Base-by-base conservation (phyloP, 2,329 filamentous ascomycete genomes). In the Dactylellina drechsleri region DNA sequence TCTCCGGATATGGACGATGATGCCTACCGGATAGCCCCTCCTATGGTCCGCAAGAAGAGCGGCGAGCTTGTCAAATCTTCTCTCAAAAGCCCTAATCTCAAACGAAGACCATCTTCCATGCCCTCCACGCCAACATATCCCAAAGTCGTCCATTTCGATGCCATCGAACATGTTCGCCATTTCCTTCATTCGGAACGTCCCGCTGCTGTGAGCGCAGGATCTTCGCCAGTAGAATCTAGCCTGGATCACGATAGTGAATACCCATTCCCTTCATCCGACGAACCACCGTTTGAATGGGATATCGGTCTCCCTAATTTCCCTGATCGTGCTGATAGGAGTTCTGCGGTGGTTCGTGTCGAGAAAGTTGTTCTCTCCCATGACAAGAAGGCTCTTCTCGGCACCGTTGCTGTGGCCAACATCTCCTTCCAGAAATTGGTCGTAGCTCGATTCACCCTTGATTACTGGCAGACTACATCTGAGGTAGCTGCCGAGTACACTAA, bases 401-500 rank as follows among this genome's bases (percentile, higher is more conserved):
- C 89, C 16, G 87, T 97, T 61, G 91, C 89, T 6, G 93, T 96
- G 20, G 89, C 90, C 81, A 99, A 99, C 82, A 83, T 98, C 50
- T 88, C 93, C 0, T 99, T 96, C 83, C 87, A 93, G 64, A 99
- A 99, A 83, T 82, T 86, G 4, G 92, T 99, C 64, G 89, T 91
- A n/a, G 94, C 92, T 81, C 89, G 95, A 59, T 99, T 99, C 82
- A 99, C 95, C 0, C 87, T 97, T 54, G 95, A 99, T 82, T 95
- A 96, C 83, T 99, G 95, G 95, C 97, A 96, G 86, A 99, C 95
- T 0, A 96, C 93, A 0, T 99, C 95, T 0, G 95, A 99, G 81
- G 91, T 98, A 1, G 86, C 87, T 43, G 94, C 92, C n/a, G 93
- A 97, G 79, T 99, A 88, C 83, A 90, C 89, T 81, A 88, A 91